Evolutionary conservation across 202 grass and related monocot species (phyloP).

Genomic region (Eragrostis tef): DNA sequence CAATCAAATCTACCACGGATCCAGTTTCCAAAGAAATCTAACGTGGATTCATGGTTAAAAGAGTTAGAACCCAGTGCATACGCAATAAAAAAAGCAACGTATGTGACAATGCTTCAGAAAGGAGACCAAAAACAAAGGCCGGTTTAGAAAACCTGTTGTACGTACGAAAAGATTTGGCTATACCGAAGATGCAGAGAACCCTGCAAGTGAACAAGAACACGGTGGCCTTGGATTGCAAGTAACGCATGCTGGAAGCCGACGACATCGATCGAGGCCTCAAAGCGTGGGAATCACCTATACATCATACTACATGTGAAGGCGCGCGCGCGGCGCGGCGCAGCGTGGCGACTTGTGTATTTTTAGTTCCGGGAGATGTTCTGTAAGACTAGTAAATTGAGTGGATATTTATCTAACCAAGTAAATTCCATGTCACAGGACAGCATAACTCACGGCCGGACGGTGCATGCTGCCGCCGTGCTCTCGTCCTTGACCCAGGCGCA

Average conservation of each 20-base stretch:
- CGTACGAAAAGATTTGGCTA: slow-evolving; percentile 7
- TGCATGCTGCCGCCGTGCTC: too few relatives aligned
- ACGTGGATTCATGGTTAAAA: neutral
- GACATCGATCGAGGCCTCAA: slow-evolving; percentile 12
- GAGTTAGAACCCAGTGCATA: neutral
- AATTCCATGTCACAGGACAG: neutral
- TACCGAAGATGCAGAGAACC: neutral
- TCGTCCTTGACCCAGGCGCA: too few relatives aligned
- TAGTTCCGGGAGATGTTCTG: too few relatives aligned
- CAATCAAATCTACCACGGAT: neutral
- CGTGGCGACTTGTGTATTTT: too few relatives aligned
- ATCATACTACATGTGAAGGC: neutral
- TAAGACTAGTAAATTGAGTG: too few relatives aligned
- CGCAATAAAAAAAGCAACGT: slow-evolving; percentile 28
- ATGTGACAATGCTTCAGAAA: neutral
- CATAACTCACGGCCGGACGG: neutral
- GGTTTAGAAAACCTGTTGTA: neutral
- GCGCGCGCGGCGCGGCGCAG: too few relatives aligned
- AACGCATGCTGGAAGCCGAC: neutral
- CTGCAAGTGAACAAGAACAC: neutral
- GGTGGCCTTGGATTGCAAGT: neutral
- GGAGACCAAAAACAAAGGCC: too few relatives aligned
- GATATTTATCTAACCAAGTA: too few relatives aligned
- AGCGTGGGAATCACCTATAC: neutral
- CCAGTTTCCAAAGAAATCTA: slow-evolving; percentile 12